Evolutionary conservation across 2,329 filamentous ascomycete species (phyloP).

Genomic region (Daldinia sp.): DNA sequence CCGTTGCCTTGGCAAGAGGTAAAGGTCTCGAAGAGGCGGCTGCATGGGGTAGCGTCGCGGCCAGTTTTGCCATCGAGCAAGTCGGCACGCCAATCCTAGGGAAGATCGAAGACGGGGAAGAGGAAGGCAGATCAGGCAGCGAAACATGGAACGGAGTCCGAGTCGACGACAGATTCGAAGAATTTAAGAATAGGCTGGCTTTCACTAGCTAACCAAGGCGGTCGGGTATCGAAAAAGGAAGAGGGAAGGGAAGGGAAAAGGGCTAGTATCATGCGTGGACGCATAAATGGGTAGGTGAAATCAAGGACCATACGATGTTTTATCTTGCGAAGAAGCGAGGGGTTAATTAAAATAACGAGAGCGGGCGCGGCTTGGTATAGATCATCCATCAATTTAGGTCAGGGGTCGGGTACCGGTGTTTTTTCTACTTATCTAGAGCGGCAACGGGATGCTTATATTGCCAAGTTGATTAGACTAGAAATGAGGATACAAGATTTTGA

Average conservation of each 20-base stretch:
- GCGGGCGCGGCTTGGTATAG: constrained; percentile 22
- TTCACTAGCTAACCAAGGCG: constrained; percentile 33
- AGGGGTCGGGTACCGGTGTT: neutral
- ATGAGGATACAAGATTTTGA: neutral
- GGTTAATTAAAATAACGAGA: constrained; percentile 1
- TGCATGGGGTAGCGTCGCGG: constrained; percentile 80
- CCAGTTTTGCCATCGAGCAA: constrained; percentile 95
- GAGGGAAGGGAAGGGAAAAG: neutral
- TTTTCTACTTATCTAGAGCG: constrained; percentile 10
- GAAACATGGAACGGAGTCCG: constrained; percentile 70
- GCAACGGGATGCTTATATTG: neutral
- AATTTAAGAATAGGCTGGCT: constrained; percentile 56
- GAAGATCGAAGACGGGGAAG: constrained; percentile 48
- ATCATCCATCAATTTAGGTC: neutral
- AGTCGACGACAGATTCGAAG: constrained; percentile 61
- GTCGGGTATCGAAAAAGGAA: neutral
- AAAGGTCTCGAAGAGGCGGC: constrained; percentile 73
- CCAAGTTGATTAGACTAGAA: constrained; percentile 11
- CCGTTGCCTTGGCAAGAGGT: constrained; percentile 67
- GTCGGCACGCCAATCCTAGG: constrained; percentile 77
- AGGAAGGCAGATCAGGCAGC: constrained; percentile 22
- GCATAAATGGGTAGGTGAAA: neutral
- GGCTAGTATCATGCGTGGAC: neutral
- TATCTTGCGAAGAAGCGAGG: neutral
- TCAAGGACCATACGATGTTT: neutral